Conservation (phyloP, 305 asterid species). For the Rubia balearica region DNA sequence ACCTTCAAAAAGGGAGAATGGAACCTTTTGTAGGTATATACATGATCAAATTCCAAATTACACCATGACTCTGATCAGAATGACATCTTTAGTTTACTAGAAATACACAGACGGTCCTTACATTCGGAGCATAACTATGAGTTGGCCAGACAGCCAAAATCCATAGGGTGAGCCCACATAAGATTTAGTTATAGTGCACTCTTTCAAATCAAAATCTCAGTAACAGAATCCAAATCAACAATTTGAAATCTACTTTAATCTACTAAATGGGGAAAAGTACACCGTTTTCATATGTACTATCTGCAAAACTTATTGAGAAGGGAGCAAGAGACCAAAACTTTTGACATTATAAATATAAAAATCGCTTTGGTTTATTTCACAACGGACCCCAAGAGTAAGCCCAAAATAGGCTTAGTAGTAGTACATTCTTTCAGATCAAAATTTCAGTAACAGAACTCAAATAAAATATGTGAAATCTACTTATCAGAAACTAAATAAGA, state of each 20-base stretch:
- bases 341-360: too few relatives aligned
- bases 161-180: neutral
- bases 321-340: neutral
- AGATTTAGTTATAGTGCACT: too few relatives aligned
- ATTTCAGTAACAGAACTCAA: neutral
- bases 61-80: too few relatives aligned
- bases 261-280: neutral
- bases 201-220: too few relatives aligned
- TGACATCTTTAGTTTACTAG: neutral
- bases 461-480: neutral
- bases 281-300: too few relatives aligned
- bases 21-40: too few relatives aligned
- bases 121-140: neutral
- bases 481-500: neutral
- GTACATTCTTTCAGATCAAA: neutral
- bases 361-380: neutral
- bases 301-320: too few relatives aligned
- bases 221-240: neutral
- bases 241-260: neutral
- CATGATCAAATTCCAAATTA: too few relatives aligned
- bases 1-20: neutral
- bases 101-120: neutral
- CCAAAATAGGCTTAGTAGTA: neutral
- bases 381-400: neutral
- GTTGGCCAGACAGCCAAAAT: neutral